Conservation (phyloP, 495 filamentous ascomycete species). For the Podospora comata region DNA sequence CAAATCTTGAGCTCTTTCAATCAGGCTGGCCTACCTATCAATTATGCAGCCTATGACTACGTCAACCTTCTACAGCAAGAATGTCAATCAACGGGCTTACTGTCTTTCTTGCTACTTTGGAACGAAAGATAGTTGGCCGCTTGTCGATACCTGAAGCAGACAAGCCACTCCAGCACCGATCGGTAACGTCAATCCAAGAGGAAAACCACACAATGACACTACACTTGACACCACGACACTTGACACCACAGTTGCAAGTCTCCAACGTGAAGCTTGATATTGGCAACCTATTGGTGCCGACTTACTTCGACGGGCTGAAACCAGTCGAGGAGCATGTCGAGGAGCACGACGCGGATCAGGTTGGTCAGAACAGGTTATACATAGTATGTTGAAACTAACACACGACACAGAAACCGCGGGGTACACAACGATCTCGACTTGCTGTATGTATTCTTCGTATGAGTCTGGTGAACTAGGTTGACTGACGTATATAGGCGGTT, state of each 20-base stretch:
- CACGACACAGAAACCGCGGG: background rate
- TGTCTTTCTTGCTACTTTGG: background rate
- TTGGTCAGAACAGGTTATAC: background rate
- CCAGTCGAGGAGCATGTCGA: background rate
- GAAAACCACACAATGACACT: background rate
- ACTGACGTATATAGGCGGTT: background rate
- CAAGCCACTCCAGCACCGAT: background rate
- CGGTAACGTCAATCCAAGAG: background rate
- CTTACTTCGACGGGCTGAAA: background rate
- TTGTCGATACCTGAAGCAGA: background rate
- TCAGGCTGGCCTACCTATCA: background rate
- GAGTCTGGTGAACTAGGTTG: background rate
- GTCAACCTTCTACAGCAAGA: background rate
- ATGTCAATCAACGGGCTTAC: background rate
- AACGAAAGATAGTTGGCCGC: background rate
- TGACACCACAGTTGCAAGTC: background rate
- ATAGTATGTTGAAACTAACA: background rate
- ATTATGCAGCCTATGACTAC: background rate
- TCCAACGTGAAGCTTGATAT: background rate
- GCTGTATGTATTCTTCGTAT: background rate
- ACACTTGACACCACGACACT: background rate
- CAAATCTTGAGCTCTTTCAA: background rate
- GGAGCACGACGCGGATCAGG: background rate
- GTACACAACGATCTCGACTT: background rate
- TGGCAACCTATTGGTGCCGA: background rate